Evolutionary conservation across 2,329 filamentous ascomycete species (phyloP), one percentile per base, ranked within the genome.

Genomic region (Cylindrodendrum hubeiense): DNA sequence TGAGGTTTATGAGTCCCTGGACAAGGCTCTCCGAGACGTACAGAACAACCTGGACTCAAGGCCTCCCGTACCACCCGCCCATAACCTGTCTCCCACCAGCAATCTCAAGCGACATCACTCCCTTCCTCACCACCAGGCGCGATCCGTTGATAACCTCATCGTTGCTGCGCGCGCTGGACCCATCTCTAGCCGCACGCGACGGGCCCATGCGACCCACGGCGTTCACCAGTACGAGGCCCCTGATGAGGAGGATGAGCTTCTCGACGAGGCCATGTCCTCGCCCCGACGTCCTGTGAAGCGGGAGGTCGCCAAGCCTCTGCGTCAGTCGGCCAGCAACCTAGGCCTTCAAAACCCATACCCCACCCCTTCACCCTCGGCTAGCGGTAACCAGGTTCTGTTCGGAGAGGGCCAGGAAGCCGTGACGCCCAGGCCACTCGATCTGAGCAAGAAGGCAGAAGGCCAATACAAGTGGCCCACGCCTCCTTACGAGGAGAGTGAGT

Each of bases 171-270:
- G 88, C 15, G 80, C 78, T 49, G 85, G 87, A 0, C 92, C 93
- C 1, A 87, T 94, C 55, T 94, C 93, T 1, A 94, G 91, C 78
- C 87, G 95, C 67, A 96, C 94, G 15, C 87, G 95, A 63, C 88
- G 94, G 65, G 91, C 93, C 13, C 87, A 97, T 77, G 90, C 93
- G 15, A 76, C 77, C 5, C 91, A 94, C 67, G 92, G 92, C 5
- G 89, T 92, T 52, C 91, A 93, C 73, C 91, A 93, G 67, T 98
- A 98, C 77, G 96, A 99, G 76, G 95, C 95, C 0, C 94, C 96
- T 1, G 95, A 97, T 74, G 96, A 99, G 79, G 95, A 98, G 76
- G 96, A 99, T 65, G 96, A 99, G 80, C 86, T 99, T 10, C 86
- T 98, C 10, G 95, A 98, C 71, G 96, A 99, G 80, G 94, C 90